Evolutionary conservation across 2,329 filamentous ascomycete genomes (phyloP).

Genomic region (Exophiala bonariae): DNA sequence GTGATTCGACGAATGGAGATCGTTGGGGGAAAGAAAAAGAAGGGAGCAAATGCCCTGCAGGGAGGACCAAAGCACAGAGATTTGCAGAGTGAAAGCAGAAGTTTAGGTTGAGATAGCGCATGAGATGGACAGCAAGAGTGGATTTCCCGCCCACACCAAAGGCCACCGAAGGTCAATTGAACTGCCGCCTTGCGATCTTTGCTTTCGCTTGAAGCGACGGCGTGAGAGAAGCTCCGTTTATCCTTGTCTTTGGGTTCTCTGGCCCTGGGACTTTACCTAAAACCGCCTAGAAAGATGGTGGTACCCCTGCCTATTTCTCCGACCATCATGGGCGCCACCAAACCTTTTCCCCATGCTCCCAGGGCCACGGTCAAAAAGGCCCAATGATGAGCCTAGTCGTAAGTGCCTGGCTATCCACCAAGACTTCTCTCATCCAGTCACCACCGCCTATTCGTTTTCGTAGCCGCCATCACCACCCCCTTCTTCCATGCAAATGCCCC

Average conservation of each 20-base stretch:
- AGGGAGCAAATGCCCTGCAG: constrained; percentile 1
- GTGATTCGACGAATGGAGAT: constrained; percentile 2
- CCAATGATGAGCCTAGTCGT: too few species aligned
- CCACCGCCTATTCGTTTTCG: background rate
- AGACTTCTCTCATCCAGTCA: background rate
- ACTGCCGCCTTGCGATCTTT: background rate
- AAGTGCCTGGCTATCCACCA: background rate
- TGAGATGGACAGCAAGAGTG: background rate
- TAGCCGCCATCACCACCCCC: background rate
- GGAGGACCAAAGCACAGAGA: background rate
- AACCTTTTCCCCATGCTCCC: background rate
- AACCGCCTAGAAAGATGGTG: too few species aligned
- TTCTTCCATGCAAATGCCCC: background rate
- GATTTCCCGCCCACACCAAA: constrained; percentile 3
- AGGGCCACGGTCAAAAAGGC: too few species aligned
- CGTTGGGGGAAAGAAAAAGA: constrained; percentile 9
- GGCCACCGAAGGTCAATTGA: too few species aligned
- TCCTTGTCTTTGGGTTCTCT: too few species aligned
- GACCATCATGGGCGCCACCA: too few species aligned
- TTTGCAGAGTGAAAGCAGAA: background rate
- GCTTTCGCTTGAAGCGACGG: constrained; percentile 13
- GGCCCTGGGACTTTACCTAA: too few species aligned
- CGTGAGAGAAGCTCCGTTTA: constrained; percentile 1
- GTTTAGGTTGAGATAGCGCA: constrained; percentile 4
- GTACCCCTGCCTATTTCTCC: too few species aligned